phyloP scores from a whole-genome alignment of 352 stramenopile species.

The Halophytophthora batemanensis region DNA sequence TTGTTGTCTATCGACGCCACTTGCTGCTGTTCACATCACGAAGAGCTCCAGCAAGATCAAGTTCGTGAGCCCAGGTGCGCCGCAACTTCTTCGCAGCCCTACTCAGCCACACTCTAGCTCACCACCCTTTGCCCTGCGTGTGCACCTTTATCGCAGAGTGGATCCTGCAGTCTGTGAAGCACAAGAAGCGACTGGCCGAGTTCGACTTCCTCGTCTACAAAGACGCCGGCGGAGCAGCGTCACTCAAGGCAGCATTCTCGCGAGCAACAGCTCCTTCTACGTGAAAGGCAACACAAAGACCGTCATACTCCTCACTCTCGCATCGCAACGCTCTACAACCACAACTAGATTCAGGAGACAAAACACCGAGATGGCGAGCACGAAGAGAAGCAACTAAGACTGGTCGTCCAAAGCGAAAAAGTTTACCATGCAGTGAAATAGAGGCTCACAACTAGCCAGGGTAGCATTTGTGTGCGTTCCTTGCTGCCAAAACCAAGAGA shows the following conservation, averaged over 20 bases:
- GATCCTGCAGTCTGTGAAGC: slow-evolving; percentile 74
- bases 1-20: background rate
- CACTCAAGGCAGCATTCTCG: slow-evolving; percentile 20
- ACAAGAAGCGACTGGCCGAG: slow-evolving; percentile 55
- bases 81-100: background rate
- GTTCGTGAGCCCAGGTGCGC: slow-evolving; percentile 59
- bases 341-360: background rate
- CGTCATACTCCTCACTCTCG: background rate
- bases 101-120: background rate
- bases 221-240: slow-evolving; percentile 18
- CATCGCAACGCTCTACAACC: background rate
- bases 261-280: slow-evolving; percentile 4
- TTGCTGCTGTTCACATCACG: background rate
- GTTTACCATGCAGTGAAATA: slow-evolving; percentile 33
- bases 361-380: slow-evolving; percentile 11
- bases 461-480: slow-evolving; percentile 36
- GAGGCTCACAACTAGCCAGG: slow-evolving; percentile 47
- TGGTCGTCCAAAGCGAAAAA: slow-evolving; percentile 28
- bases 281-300: slow-evolving; percentile 1
- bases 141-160: slow-evolving; percentile 45
- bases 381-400: too few relatives aligned
- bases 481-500: slow-evolving; percentile 29
- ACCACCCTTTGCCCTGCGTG: background rate
- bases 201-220: slow-evolving; percentile 80
- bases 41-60: slow-evolving; percentile 59